Evolutionary conservation across 2,329 filamentous ascomycete genomes (phyloP).

Genomic region (Sarocladium brachiariae): DNA sequence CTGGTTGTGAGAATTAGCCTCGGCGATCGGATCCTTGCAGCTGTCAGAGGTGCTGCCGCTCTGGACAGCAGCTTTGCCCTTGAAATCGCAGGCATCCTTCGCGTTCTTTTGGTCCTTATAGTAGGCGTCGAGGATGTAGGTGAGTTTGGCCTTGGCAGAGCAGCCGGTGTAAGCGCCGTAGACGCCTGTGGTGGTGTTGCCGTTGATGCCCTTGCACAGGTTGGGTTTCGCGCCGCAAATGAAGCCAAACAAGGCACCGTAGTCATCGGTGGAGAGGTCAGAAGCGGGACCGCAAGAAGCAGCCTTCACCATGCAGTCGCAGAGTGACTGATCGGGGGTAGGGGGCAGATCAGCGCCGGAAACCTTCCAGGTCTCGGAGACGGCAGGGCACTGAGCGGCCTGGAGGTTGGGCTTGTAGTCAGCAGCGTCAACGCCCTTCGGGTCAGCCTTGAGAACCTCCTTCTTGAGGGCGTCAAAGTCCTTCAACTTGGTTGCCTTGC

Average conservation of each 20-base stretch:
- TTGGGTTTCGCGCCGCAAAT: slow-evolving; percentile 55
- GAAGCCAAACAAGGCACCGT: slow-evolving; percentile 63
- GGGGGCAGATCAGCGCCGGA: slow-evolving; percentile 66
- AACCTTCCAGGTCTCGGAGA: slow-evolving; percentile 56
- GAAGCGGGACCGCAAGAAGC: slow-evolving; percentile 63
- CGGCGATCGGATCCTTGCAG: slow-evolving; percentile 53
- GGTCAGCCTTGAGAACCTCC: slow-evolving; percentile 61
- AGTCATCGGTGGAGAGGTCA: slow-evolving; percentile 49
- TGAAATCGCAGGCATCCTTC: slow-evolving; percentile 62
- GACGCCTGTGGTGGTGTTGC: slow-evolving; percentile 58
- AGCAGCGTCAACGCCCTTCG: slow-evolving; percentile 57
- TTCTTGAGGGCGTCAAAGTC: slow-evolving; percentile 70
- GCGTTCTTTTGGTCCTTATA: slow-evolving; percentile 50
- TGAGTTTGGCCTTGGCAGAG: slow-evolving; percentile 60
- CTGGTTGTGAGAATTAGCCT: slow-evolving; percentile 53
- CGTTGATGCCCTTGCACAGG: slow-evolving; percentile 61
- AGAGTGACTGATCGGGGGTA: slow-evolving; percentile 69
- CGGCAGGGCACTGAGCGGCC: slow-evolving; percentile 54
- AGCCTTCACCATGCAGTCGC: slow-evolving; percentile 75
- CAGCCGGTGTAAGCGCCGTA: slow-evolving; percentile 81
- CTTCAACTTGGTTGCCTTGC: slow-evolving; percentile 56
- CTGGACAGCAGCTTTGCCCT: slow-evolving; percentile 55
- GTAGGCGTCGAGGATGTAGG: slow-evolving; percentile 68
- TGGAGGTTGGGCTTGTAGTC: slow-evolving; percentile 56
- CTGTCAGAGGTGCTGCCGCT: slow-evolving; percentile 37